Conservation (phyloP, 345 rosid species). For the Eucalyptus marginata region DNA sequence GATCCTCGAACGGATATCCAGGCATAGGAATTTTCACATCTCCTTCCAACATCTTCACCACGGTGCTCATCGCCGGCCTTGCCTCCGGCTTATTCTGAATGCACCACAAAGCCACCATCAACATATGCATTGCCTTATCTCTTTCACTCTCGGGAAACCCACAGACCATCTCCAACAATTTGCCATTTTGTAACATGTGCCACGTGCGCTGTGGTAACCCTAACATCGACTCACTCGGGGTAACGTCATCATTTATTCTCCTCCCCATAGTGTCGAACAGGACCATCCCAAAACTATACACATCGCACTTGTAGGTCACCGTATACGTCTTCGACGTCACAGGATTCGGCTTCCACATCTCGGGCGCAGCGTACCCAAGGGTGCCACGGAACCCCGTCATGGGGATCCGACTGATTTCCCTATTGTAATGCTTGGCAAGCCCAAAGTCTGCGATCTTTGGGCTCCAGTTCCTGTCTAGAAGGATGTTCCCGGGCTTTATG, state of each 20-base stretch:
- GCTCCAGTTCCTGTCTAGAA: fast-evolving
- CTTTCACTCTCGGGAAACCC: not conserved
- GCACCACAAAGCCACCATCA: not conserved
- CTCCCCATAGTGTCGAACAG: fast-evolving
- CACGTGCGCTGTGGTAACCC: not conserved
- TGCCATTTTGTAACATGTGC: not conserved
- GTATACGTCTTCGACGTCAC: fast-evolving
- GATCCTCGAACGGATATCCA: not conserved
- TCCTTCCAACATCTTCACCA: not conserved
- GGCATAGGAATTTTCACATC: not conserved
- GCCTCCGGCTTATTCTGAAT: not conserved
- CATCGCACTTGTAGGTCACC: too few relatives aligned
- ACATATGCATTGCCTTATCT: not conserved
- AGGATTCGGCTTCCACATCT: too few relatives aligned
- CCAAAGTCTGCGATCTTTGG: too few relatives aligned
- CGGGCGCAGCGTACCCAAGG: fast-evolving
- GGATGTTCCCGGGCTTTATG: too few relatives aligned
- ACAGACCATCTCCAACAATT: not conserved
- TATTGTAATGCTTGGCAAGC: too few relatives aligned
- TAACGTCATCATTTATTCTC: too few relatives aligned
- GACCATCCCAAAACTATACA: too few relatives aligned
- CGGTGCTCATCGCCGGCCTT: not conserved
- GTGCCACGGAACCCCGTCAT: too few relatives aligned
- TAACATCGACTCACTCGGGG: fast-evolving
- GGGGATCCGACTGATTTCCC: too few relatives aligned